Conservation (phyloP, 768 basidiomycete genomes). For the Lentinula lateritia region DNA sequence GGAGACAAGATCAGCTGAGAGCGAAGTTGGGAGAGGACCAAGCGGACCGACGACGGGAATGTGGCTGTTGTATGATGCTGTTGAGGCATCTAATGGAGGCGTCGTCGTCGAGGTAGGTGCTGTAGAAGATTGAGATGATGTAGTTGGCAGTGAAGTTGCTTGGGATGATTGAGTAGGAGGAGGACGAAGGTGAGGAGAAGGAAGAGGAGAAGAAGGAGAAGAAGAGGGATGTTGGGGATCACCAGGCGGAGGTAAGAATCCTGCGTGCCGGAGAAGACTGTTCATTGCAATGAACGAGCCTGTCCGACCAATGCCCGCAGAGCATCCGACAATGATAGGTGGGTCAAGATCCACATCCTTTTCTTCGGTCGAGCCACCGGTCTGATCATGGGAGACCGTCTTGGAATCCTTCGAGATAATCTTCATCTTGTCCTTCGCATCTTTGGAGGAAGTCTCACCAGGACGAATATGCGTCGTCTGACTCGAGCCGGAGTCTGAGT, state of each 20-base stretch:
- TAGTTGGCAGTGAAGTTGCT: background rate
- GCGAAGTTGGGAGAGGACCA: conserved; percentile 44
- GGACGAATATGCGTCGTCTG: background rate
- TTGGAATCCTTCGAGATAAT: background rate
- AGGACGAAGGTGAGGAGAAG: background rate
- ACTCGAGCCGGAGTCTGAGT: conserved; percentile 10
- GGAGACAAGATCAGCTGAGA: conserved; percentile 52
- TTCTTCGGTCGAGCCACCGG: conserved; percentile 6
- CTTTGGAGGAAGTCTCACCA: background rate
- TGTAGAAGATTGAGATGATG: background rate
- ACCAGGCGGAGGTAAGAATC: conserved; percentile 35
- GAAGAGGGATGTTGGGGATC: background rate
- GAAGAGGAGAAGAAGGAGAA: background rate
- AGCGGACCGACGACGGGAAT: conserved; percentile 27
- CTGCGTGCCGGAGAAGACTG: conserved; percentile 65
- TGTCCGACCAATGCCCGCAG: conserved; percentile 84
- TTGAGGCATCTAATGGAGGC: conserved; percentile 7
- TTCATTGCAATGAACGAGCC: conserved; percentile 80
- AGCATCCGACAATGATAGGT: conserved; percentile 81
- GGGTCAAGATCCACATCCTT: conserved; percentile 36
- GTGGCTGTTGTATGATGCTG: conserved; percentile 23
- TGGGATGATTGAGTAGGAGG: background rate
- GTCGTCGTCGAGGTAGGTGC: background rate
- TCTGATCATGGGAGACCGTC: background rate
- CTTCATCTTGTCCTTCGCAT: background rate